phyloP scores from a whole-genome alignment of 163 green algal species.

The Scenedesmus sp. region DNA sequence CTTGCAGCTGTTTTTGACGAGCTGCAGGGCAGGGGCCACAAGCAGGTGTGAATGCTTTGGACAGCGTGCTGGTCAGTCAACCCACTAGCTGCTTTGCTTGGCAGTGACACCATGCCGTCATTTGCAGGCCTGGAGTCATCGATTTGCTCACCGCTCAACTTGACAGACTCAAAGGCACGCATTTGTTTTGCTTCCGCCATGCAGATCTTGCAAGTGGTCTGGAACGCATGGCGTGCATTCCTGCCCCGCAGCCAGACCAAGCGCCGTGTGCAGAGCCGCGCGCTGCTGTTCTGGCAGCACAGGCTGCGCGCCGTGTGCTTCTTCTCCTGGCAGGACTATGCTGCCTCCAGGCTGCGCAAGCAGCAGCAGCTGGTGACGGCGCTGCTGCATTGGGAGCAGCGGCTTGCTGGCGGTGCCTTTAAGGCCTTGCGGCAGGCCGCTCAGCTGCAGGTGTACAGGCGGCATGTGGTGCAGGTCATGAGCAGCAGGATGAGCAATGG shows the following conservation, averaged over 20 bases:
- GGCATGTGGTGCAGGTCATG: constrained; percentile 26
- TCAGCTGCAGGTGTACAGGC: constrained; percentile 33
- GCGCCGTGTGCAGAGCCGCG: not conserved
- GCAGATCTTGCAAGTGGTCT: constrained; percentile 35
- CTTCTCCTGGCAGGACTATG: constrained; percentile 25
- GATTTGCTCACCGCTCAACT: too few species aligned
- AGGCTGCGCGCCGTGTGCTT: constrained; percentile 26
- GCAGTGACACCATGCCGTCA: too few species aligned
- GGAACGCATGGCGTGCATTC: constrained; percentile 23
- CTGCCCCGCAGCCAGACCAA: not conserved
- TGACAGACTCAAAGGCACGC: not conserved
- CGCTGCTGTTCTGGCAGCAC: constrained; percentile 1
- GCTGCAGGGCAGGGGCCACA: constrained; percentile 26
- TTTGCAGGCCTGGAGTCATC: too few species aligned
- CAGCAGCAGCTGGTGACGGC: not conserved
- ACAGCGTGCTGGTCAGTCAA: too few species aligned
- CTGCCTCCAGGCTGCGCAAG: not conserved
- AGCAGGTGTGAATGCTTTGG: not conserved
- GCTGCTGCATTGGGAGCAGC: constrained; percentile 31
- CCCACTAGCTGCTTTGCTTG: not conserved
- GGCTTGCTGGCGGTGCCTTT: not conserved
- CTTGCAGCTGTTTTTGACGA: constrained; percentile 11
- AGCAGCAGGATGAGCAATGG: constrained; percentile 20
- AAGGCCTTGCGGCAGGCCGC: not conserved
- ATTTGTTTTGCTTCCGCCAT: not conserved